phyloP scores from a whole-genome alignment of 164 flowering plant genomes.

The Berberis vulgaris region DNA sequence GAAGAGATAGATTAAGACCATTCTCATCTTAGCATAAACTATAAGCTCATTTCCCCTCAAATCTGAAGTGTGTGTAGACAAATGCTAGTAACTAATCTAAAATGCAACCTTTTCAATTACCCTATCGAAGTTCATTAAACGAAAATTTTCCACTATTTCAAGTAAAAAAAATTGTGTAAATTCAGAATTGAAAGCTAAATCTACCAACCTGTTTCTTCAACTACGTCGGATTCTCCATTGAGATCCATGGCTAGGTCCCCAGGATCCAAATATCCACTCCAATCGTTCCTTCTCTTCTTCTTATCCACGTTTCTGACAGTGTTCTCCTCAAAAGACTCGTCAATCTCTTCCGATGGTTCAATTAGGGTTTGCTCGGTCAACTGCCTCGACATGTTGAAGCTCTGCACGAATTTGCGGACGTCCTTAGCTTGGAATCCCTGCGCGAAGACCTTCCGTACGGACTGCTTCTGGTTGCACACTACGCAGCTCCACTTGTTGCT shows the following conservation, averaged over 20 bases:
- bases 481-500: conserved; percentile 84
- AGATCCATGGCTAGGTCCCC: conserved; percentile 12
- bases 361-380: conserved; percentile 6
- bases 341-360: neutral
- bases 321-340: neutral
- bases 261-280: conserved; percentile 55
- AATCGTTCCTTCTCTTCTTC: conserved; percentile 39
- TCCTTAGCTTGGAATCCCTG: conserved; percentile 58
- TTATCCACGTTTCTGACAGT: neutral
- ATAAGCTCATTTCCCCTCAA: no score
- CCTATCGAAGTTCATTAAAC: no score
- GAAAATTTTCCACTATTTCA: no score
- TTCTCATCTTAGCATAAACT: no score
- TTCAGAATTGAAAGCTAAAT: neutral
- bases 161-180: neutral
- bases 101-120: no score
- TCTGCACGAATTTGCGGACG: conserved; percentile 64
- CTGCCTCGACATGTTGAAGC: conserved; percentile 71
- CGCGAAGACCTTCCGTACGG: conserved; percentile 54
- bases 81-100: no score
- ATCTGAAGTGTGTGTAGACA: no score
- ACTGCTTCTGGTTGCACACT: conserved; percentile 82
- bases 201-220: conserved; percentile 2
- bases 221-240: conserved; percentile 4
- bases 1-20: no score